A percentile compares a stretch with the other conserved stretches of the same genome.
Evolutionary conservation across 805 yeast species (phyloP).

Genomic region (Candida verbasci): DNA sequence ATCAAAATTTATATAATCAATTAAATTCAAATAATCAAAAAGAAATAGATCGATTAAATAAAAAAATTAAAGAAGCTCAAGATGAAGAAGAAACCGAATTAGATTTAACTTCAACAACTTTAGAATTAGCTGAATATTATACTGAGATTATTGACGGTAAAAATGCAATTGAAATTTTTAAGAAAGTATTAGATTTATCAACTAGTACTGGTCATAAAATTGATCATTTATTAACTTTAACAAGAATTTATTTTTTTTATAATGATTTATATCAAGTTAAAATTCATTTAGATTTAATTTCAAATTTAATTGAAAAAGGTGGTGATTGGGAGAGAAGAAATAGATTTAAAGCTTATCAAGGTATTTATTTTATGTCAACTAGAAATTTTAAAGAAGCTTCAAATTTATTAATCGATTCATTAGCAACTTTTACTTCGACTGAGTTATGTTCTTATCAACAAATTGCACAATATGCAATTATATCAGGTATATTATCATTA

Average conservation of each 20-base stretch:
- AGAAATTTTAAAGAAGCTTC: constrained; percentile 87
- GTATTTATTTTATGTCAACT: constrained; percentile 77
- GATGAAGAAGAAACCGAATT: constrained; percentile 82
- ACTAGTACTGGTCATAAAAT: constrained; percentile 89
- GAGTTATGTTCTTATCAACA: constrained; percentile 87
- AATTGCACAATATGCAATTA: constrained; percentile 81
- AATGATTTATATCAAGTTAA: constrained; percentile 69
- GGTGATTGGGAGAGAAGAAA: constrained; percentile 99
- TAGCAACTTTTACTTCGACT: constrained; percentile 92
- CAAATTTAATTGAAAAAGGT: constrained; percentile 82
- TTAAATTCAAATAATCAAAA: constrained; percentile 52
- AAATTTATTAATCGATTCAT: constrained; percentile 76
- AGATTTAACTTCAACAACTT: constrained; percentile 73
- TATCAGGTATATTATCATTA: constrained; percentile 81
- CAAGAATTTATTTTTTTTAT: constrained; percentile 86
- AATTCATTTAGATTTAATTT: constrained; percentile 68
- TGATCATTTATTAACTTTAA: constrained; percentile 75
- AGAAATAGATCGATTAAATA: constrained; percentile 50
- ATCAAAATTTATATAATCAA: constrained; percentile 50
- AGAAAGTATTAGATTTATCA: constrained; percentile 71
- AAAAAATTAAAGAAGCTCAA: constrained; percentile 48
- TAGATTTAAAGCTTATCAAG: constrained; percentile 86
- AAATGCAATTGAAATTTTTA: constrained; percentile 62
- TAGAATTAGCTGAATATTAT: constrained; percentile 82
- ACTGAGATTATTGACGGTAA: constrained; percentile 77